Percentiles rank a stretch among this genome's conserved stretches.
phyloP scores from a whole-genome alignment of 2,329 filamentous ascomycete genomes.

The Calonectria pseudoreteaudii region DNA sequence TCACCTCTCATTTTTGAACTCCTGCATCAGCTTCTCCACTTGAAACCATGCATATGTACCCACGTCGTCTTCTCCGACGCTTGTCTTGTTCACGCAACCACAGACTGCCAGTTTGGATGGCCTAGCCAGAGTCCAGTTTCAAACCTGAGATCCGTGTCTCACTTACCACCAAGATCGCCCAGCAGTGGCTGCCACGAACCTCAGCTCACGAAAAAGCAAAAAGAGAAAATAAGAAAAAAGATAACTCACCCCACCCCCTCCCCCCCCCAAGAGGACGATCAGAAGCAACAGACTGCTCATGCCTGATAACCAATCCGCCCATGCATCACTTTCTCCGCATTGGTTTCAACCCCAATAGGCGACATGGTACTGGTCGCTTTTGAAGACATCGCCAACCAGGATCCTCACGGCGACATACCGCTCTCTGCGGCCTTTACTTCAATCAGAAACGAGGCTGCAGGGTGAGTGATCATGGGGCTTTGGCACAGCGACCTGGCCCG shows the following conservation, averaged over 20 bases:
- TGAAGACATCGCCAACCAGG: not conserved
- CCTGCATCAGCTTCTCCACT: not conserved
- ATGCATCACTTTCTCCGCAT: not conserved
- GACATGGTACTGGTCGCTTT: not conserved
- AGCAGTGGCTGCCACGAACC: not conserved
- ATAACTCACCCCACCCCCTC: constrained; percentile 4
- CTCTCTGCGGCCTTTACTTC: constrained; percentile 7
- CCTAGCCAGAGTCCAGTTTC: not conserved
- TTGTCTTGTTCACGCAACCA: constrained; percentile 1
- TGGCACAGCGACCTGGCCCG: not conserved
- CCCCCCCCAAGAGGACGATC: constrained; percentile 5
- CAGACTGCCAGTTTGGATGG: not conserved
- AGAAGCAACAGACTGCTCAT: not conserved
- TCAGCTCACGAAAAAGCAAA: constrained; percentile 6
- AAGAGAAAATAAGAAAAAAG: constrained; percentile 4
- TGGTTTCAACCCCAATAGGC: not conserved
- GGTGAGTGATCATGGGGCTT: constrained; percentile 18
- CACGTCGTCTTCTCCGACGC: not conserved
- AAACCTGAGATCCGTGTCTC: not conserved
- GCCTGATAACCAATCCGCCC: not conserved
- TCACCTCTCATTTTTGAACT: constrained; percentile 9
- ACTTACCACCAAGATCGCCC: not conserved
- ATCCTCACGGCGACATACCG: not conserved
- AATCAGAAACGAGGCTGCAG: constrained; percentile 16
- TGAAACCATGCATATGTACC: constrained; percentile 2